A percentile compares a stretch with the other conserved stretches of the same genome.
Conservation (phyloP, 495 filamentous ascomycete genomes). For the Apiosordaria backusii region DNA sequence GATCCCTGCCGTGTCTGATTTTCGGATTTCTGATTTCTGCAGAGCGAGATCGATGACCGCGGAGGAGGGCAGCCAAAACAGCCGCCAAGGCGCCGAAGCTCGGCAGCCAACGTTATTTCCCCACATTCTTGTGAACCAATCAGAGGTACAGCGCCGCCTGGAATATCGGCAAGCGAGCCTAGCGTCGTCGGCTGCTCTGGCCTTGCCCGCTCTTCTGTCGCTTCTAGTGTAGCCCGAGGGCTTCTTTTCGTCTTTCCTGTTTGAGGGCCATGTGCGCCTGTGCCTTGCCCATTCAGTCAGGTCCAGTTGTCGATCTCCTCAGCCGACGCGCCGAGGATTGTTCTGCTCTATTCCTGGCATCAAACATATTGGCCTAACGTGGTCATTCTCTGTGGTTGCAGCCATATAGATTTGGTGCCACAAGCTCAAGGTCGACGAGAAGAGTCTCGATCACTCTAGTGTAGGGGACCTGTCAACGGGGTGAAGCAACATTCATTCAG, state of each 20-base stretch:
- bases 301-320: neutral
- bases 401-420: constrained; percentile 2
- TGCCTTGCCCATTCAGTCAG: constrained; percentile 8
- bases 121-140: constrained; percentile 29
- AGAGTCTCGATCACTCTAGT: constrained; percentile 4
- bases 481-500: constrained; percentile 1
- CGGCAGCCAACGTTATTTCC: constrained; percentile 14
- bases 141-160: constrained; percentile 21
- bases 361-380: neutral
- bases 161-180: constrained; percentile 34
- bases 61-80: neutral
- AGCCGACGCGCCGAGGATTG: neutral
- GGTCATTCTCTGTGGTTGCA: neutral
- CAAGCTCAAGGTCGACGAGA: neutral
- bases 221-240: neutral
- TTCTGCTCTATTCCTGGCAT: neutral
- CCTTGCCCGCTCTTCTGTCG: no score
- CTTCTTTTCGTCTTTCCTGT: constrained; percentile 8
- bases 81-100: constrained; percentile 10
- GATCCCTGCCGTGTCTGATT: neutral
- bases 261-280: constrained; percentile 2
- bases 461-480: neutral
- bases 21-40: constrained; percentile 5
- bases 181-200: constrained; percentile 16
- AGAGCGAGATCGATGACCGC: neutral